Percentiles rank a stretch among this genome's conserved stretches.
Conservation (phyloP, 1,139 yeast genomes). For the Diutina mesorugosa region DNA sequence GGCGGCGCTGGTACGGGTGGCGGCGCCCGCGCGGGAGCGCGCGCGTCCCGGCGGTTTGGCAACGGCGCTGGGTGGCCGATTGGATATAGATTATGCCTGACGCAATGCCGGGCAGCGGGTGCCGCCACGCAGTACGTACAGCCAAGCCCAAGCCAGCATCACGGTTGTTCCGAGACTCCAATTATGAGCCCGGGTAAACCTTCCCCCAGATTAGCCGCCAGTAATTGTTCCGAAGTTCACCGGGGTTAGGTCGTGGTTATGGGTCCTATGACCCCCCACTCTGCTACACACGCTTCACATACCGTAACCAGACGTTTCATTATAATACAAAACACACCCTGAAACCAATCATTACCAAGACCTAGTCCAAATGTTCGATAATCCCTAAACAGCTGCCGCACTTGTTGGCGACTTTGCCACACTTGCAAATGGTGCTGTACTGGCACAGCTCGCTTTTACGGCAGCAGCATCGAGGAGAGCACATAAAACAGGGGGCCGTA, state of each 20-base stretch:
- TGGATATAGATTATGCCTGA: neutral
- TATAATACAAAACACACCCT: neutral
- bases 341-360: neutral
- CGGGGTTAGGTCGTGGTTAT: neutral
- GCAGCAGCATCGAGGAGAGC: conserved; percentile 1
- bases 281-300: neutral
- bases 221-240: neutral
- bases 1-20: too few species aligned
- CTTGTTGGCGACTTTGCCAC: conserved; percentile 2
- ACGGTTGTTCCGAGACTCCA: too few species aligned
- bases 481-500: neutral
- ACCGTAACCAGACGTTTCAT: neutral
- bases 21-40: too few species aligned
- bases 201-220: neutral
- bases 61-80: neutral
- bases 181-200: neutral
- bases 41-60: too few species aligned
- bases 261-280: neutral
- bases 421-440: conserved; percentile 1
- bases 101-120: neutral
- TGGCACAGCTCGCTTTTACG: neutral
- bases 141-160: too few species aligned
- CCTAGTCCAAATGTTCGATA: neutral
- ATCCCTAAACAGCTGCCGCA: conserved; percentile 2
- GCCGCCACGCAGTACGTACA: neutral